These are phyloP conservation scores for Ceriops zippeliana DNA, from an alignment of 345 rosid species.

Conservation along the genomic window DNA sequence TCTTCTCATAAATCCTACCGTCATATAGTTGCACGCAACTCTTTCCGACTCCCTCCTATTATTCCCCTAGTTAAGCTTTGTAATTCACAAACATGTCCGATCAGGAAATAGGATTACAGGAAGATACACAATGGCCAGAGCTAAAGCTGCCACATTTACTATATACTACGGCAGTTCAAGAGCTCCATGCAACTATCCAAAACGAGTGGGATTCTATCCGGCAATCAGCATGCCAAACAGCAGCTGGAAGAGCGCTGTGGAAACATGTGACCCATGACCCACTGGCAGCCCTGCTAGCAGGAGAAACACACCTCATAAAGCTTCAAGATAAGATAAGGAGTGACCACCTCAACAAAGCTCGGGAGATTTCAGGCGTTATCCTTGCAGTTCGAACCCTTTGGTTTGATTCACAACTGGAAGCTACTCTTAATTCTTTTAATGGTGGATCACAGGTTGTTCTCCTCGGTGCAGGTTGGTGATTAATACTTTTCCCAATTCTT, in stretches of 20 bases:
- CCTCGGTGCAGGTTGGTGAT: constrained; percentile 45
- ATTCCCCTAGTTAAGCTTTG: constrained; percentile 2
- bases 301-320: constrained; percentile 70
- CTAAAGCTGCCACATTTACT: constrained; percentile 55
- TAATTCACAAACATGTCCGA: constrained; percentile 40
- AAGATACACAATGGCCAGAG: constrained; percentile 44
- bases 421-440: constrained; percentile 53
- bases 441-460: constrained; percentile 71
- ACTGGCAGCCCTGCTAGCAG: constrained; percentile 76
- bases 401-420: constrained; percentile 84
- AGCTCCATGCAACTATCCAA: constrained; percentile 58
- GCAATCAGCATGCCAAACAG: constrained; percentile 79
- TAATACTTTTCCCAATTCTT: too few relatives aligned
- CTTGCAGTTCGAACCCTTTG: constrained; percentile 92
- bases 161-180: constrained; percentile 39
- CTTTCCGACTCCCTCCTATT: constrained; percentile 19
- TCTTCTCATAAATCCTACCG: constrained; percentile 10
- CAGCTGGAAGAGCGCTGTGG: constrained; percentile 97
- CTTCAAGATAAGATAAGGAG: constrained; percentile 73
- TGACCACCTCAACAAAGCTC: constrained; percentile 65
- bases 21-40: constrained; percentile 28
- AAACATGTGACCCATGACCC: constrained; percentile 75
- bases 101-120: constrained; percentile 37
- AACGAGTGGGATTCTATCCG: constrained; percentile 67
- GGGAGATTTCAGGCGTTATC: constrained; percentile 80